Percentiles rank a stretch among this genome's conserved stretches.
Evolutionary conservation across 2,329 filamentous ascomycete species (phyloP).

Genomic region (Colletotrichum caudatum): DNA sequence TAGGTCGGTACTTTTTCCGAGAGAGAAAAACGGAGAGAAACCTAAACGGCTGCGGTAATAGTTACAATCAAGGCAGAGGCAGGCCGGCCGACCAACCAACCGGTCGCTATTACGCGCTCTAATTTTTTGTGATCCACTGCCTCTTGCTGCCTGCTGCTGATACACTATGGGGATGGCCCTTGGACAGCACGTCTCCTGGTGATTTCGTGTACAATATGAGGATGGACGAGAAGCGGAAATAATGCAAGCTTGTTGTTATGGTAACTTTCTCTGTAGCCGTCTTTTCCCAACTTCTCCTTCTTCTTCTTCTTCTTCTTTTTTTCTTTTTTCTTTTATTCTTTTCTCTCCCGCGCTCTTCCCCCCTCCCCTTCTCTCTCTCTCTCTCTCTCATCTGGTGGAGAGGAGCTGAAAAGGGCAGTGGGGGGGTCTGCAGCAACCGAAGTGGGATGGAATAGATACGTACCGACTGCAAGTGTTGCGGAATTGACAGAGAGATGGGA

Average conservation of each 20-base stretch:
- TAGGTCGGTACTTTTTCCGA: background rate
- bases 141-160: background rate
- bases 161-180: constrained; percentile 3
- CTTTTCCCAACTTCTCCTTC: background rate
- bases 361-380: background rate
- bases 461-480: constrained; percentile 29
- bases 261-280: background rate
- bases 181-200: constrained; percentile 11
- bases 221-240: constrained; percentile 13
- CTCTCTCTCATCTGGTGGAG: constrained; percentile 2
- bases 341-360: background rate
- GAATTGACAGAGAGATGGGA: constrained; percentile 35
- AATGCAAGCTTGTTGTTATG: background rate
- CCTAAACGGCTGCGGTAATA: constrained; percentile 17
- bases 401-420: constrained; percentile 32
- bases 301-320: background rate
- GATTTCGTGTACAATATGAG: constrained; percentile 16
- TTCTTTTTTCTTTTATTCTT: background rate
- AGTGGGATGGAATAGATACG: constrained; percentile 35
- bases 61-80: constrained; percentile 1
- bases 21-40: background rate
- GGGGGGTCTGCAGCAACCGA: constrained; percentile 36
- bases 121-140: constrained; percentile 1
- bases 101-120: background rate
- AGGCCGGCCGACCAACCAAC: background rate